Evolutionary conservation across 2,329 filamentous ascomycete genomes (phyloP).

Genomic region (Aspergillus pseudoglaucus): DNA sequence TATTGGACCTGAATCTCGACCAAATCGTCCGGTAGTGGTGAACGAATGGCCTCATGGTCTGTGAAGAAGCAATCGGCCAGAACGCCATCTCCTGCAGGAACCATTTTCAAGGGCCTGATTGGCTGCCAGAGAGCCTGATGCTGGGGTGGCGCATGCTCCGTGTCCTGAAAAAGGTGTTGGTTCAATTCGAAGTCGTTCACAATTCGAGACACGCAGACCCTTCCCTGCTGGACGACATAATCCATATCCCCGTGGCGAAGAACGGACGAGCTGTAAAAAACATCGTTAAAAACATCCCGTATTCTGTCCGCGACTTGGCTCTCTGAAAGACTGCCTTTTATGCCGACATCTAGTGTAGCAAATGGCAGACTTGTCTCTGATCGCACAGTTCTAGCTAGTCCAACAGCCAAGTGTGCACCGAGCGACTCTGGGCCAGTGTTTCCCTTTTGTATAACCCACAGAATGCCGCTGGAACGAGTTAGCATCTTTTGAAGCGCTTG

Average conservation of each 20-base stretch:
- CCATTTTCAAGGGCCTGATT: slow-evolving; percentile 16
- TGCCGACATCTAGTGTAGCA: background rate
- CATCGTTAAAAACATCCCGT: background rate
- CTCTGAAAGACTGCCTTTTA: background rate
- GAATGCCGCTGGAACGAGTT: slow-evolving; percentile 11
- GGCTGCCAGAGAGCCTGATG: slow-evolving; percentile 14
- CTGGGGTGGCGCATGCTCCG: slow-evolving; percentile 11
- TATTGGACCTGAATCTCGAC: slow-evolving; percentile 33
- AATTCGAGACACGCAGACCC: slow-evolving; percentile 16
- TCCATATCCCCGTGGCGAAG: slow-evolving; percentile 12
- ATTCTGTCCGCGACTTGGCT: background rate
- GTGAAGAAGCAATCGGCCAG: slow-evolving; percentile 20
- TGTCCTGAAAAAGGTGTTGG: slow-evolving; percentile 19
- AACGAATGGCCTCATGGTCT: slow-evolving; percentile 9
- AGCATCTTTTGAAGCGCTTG: slow-evolving; percentile 12
- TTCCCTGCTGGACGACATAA: slow-evolving; percentile 12
- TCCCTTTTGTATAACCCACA: slow-evolving; percentile 18
- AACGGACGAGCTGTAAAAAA: background rate
- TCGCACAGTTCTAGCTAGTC: slow-evolving; percentile 18
- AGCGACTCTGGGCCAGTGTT: slow-evolving; percentile 6
- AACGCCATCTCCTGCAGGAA: slow-evolving; percentile 15
- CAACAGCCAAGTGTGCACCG: slow-evolving; percentile 23
- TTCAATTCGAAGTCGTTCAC: slow-evolving; percentile 14
- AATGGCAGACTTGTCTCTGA: slow-evolving; percentile 4
- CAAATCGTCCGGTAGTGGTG: slow-evolving; percentile 14